phyloP scores from a whole-genome alignment of 768 basidiomycete genomes.

The Xanthoconium purpureum region DNA sequence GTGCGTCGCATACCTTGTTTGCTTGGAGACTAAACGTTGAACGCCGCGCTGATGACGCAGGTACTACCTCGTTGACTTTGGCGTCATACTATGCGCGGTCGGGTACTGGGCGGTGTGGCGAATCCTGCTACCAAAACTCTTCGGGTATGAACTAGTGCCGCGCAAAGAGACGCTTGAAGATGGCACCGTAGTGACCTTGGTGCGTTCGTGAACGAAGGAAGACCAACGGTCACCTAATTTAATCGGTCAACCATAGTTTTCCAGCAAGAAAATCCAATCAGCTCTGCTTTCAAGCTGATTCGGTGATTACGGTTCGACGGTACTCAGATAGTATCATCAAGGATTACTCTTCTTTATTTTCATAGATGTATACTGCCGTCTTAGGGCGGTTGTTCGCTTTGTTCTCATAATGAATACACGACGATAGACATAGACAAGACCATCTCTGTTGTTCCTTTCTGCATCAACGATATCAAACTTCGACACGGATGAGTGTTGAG shows the following conservation, averaged over 20 bases:
- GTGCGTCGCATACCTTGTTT: constrained; percentile 17
- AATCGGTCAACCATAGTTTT: constrained; percentile 9
- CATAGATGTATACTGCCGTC: too few relatives aligned
- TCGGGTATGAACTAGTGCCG: constrained; percentile 47
- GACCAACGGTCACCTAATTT: not conserved
- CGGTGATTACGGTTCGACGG: too few relatives aligned
- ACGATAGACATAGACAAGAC: too few relatives aligned
- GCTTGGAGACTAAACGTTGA: constrained; percentile 36
- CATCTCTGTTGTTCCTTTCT: too few relatives aligned
- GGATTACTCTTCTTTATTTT: too few relatives aligned
- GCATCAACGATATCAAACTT: too few relatives aligned
- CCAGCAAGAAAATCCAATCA: constrained; percentile 4
- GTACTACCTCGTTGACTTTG: constrained; percentile 54
- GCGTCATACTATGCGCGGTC: constrained; percentile 42
- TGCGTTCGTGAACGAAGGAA: constrained; percentile 23
- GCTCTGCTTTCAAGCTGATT: too few relatives aligned
- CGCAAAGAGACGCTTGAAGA: constrained; percentile 48
- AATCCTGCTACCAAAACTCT: constrained; percentile 44
- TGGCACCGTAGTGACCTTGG: constrained; percentile 53
- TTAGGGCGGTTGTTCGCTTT: too few relatives aligned
- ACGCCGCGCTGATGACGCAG: constrained; percentile 30
- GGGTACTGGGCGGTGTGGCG: constrained; percentile 58
- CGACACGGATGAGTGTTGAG: too few relatives aligned
- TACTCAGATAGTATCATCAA: too few relatives aligned
- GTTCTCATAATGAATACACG: too few relatives aligned